Percentiles rank a stretch among this genome's conserved stretches.
Evolutionary conservation across 768 basidiomycete species (phyloP).

Genomic region (Agaricus blazei): DNA sequence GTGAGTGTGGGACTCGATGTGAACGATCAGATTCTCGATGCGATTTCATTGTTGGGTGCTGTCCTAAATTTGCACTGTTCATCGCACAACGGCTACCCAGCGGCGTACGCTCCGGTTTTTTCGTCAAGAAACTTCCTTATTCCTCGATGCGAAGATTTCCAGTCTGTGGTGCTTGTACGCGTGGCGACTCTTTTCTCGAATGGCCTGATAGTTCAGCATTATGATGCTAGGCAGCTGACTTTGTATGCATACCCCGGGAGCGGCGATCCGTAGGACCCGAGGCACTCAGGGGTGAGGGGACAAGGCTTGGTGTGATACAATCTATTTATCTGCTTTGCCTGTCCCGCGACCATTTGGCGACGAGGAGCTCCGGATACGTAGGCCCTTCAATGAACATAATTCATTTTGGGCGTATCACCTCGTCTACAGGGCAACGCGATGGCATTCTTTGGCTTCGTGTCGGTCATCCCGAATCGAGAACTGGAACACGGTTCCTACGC

Average conservation of each 20-base stretch:
- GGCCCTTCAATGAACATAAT: neutral
- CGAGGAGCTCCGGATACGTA: too few species aligned
- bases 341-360: neutral
- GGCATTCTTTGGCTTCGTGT: neutral
- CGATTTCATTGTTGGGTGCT: neutral
- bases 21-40: too few species aligned
- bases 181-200: too few species aligned
- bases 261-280: neutral
- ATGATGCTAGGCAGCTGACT: neutral
- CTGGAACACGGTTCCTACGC: constrained; percentile 3
- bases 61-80: neutral
- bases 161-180: too few species aligned
- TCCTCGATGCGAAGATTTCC: neutral
- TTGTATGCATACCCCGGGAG: neutral
- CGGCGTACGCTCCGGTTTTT: too few species aligned
- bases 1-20: too few species aligned
- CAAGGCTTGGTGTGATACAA: neutral
- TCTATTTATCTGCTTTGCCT: neutral
- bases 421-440: neutral
- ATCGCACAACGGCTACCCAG: too few species aligned
- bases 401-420: neutral
- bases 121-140: neutral
- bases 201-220: neutral
- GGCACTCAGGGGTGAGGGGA: neutral
- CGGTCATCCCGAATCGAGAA: neutral